Base-by-base conservation (phyloP, 1,284 basidiomycete genomes). In the Cutaneotrichosporon sp. region DNA sequence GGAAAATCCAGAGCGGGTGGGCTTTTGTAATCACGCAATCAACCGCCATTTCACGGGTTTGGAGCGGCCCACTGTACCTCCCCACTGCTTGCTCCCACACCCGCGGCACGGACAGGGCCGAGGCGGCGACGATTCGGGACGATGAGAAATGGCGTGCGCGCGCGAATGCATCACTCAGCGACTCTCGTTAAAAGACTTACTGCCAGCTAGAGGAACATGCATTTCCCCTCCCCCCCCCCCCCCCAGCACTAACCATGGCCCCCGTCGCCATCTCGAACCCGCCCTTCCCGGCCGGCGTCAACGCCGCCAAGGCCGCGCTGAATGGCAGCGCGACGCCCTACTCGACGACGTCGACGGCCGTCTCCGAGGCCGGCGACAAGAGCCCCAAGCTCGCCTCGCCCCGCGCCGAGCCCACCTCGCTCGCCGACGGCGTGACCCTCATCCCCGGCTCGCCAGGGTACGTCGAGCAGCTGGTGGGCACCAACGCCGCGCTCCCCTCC, bases 291-390 rank as follows among this genome's bases (percentile, higher is more conserved):
- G 22, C 60, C 10, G 54, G 42, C 34, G 50, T 54, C 50, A 49
- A 54, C 27, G 47, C 54, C 56, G 45, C 52, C 10, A 63, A 63
- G 60, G 58, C 60, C 50, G 71, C 72, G 46, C 51, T 59, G 4
- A 67, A 66, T 24, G 73, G 72, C 50, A 59, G 65, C 13, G 56
- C 69, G 24, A 77, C 77, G 8, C 75, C 75, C 16, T 74, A 76
- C 67, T 72, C 71, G 1, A 53, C 71, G 10, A 69, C 72, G 22
- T 60, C 70, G 31, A 78, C 76, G 24, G 75, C 73, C 24, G 76
- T 78, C 43, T 75, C 74, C 43, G 74, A 76, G 47, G 75, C 71
- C 13, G 67, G 65, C 33, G 63, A 68, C 62, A 65, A 69, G 38
- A 53, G 62, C 16, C 47, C 38, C 16, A 52, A 60, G 42, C 56